These are phyloP conservation scores for Colletotrichum sp. DNA, from an alignment of 2,329 filamentous ascomycete species.

Conservation along the genomic window DNA sequence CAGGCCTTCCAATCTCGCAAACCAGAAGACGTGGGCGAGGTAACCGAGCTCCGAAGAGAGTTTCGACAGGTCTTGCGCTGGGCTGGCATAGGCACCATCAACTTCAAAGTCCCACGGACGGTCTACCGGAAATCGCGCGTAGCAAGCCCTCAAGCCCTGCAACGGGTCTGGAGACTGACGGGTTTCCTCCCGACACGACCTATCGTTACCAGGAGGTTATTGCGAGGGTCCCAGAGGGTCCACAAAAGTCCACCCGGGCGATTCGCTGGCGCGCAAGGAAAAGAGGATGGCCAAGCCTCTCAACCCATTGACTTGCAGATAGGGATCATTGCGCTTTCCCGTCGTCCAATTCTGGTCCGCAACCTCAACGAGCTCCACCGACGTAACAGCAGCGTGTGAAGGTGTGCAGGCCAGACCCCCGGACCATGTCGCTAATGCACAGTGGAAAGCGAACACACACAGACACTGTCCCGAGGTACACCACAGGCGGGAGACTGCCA, in stretches of 20 bases:
- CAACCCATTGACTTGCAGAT: constrained; percentile 21
- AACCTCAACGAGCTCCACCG: constrained; percentile 15
- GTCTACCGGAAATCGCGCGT: constrained; percentile 16
- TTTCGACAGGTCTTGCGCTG: neutral
- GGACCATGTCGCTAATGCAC: constrained; percentile 1
- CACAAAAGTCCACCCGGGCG: constrained; percentile 15
- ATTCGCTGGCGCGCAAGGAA: constrained; percentile 14
- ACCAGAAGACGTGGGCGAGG: neutral
- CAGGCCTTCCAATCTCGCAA: neutral
- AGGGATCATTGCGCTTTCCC: constrained; percentile 19
- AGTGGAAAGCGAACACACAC: neutral
- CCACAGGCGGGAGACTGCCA: neutral
- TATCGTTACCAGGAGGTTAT: constrained; percentile 19
- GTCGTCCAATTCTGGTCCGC: constrained; percentile 8
- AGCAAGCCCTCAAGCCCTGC: neutral
- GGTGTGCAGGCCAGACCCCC: constrained; percentile 6
- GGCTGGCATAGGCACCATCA: neutral
- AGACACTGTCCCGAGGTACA: constrained; percentile 18
- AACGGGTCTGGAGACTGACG: neutral
- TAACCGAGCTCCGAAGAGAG: constrained; percentile 4
- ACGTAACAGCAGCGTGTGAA: constrained; percentile 23
- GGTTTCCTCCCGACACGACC: constrained; percentile 15
- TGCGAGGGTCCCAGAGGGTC: constrained; percentile 7
- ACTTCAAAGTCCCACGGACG: neutral
- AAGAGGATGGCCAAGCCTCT: constrained; percentile 15